Percentiles rank a stretch among this genome's conserved stretches.
Evolutionary conservation across 768 basidiomycete genomes (phyloP).

Genomic region (Termitomyces sp.): DNA sequence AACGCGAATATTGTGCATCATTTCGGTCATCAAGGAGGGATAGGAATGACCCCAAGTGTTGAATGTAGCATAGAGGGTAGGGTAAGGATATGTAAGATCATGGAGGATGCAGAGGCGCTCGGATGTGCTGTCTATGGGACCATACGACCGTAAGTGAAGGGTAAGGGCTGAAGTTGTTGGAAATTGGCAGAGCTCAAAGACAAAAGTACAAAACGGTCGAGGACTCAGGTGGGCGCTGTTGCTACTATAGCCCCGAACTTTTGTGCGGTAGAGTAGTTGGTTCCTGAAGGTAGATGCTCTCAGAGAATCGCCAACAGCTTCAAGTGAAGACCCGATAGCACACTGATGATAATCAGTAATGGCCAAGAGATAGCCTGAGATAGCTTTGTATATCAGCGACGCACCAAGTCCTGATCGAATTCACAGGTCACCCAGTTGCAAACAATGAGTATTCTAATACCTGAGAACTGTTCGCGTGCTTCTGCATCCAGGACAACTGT

Average conservation of each 20-base stretch:
- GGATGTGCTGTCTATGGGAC: not conserved
- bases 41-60: not conserved
- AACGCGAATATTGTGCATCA: not conserved
- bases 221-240: not conserved
- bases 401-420: not conserved
- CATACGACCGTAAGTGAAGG: not conserved
- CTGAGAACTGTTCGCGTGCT: not conserved
- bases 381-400: not conserved
- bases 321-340: constrained; percentile 5
- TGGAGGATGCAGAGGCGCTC: constrained; percentile 6
- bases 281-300: not conserved
- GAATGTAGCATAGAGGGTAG: constrained; percentile 1
- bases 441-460: constrained; percentile 1
- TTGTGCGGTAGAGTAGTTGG: not conserved
- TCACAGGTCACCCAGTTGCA: not conserved
- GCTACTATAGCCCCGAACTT: not conserved
- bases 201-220: not conserved
- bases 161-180: not conserved
- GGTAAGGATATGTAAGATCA: constrained; percentile 1
- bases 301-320: not conserved
- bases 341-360: not conserved
- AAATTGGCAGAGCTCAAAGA: constrained; percentile 4
- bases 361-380: too few species aligned
- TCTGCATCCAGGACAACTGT: constrained; percentile 1
- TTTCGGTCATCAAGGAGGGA: not conserved